Evolutionary conservation across 2,329 filamentous ascomycete species (phyloP), one percentile per base, ranked within the genome.

Genomic region (Cladosporium phlei): DNA sequence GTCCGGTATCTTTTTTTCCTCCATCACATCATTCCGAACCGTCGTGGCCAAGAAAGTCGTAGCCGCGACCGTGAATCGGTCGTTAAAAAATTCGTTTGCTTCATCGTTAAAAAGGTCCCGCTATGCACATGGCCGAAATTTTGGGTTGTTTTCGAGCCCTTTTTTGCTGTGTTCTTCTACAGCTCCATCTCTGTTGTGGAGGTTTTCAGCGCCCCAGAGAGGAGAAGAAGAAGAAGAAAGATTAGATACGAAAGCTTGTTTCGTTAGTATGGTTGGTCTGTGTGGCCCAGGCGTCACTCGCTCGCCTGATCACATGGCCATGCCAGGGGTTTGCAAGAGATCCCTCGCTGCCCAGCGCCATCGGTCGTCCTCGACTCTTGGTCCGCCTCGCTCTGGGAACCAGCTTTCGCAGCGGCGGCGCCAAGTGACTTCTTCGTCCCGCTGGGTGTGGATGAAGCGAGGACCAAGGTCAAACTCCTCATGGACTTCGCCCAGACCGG

Each of bases 401-500:
- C 93, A 98, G 59, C 80, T 83, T 63, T 86, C 84, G 56, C 91
- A 91, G 69, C 90, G 91, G 65, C 83, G 83, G 56, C 85, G 78
- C 93, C 93, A 98, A 51, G 87, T 78, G 38, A 88, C 84, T 69
- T 98, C 93, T 68, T 98, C 93, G 60, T 91, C 88, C 50, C 86
- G 79, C 63, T 97, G 91, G 53, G 90, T 77, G 58, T 84, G 78
- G 53, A 97, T 83, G 62, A 97, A 98, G 65, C 94, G 88, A 3
- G 91, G 93, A 0, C 93, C 93, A 47, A 98, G 88, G 63, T 98
- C 93, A 59, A 98, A 98, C 64, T 98, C 93, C 67, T 98, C 93
- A 43, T 88, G 88, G 10, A 96, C 86, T 21, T 65, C 64, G 17
- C 62, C 61, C 5, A 88, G 80, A 77, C 87, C 91, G 60, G 90